Evolutionary conservation across 805 yeast genomes (phyloP).

Genomic region (Phaffomyces thermotolerans): DNA sequence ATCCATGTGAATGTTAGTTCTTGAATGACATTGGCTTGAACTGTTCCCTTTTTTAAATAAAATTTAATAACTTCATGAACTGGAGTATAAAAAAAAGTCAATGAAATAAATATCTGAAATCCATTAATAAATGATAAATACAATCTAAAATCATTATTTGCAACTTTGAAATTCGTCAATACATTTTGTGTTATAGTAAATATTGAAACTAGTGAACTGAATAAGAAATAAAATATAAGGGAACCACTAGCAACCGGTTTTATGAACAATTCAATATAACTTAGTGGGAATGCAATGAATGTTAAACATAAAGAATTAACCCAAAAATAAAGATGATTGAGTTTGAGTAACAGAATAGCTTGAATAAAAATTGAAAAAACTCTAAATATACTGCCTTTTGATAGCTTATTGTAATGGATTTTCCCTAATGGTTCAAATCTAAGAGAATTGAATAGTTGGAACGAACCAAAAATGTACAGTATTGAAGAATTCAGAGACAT

Average conservation of each 20-base stretch:
- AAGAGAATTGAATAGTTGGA: constrained; percentile 10
- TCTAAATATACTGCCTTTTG: constrained; percentile 12
- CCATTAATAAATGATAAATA: constrained; percentile 25
- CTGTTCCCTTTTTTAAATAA: constrained; percentile 35
- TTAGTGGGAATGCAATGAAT: constrained; percentile 34
- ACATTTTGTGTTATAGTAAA: constrained; percentile 36
- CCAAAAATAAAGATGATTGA: background rate
- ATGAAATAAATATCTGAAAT: constrained; percentile 25
- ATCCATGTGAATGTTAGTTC: constrained; percentile 84
- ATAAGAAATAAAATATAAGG: constrained; percentile 69
- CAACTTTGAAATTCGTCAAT: constrained; percentile 24
- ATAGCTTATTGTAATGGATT: constrained; percentile 12
- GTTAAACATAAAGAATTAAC: constrained; percentile 14
- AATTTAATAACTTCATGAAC: constrained; percentile 35
- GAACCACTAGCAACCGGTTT: constrained; percentile 53
- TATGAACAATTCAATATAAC: constrained; percentile 36
- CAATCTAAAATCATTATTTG: constrained; percentile 21
- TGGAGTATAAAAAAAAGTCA: constrained; percentile 28
- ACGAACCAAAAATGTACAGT: constrained; percentile 11
- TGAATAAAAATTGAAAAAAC: constrained; percentile 9
- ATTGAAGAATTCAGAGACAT: constrained; percentile 8
- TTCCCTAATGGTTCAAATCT: constrained; percentile 1
- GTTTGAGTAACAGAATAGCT: constrained; percentile 2
- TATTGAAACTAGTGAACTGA: constrained; percentile 38
- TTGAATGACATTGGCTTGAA: constrained; percentile 64